Base-by-base conservation (phyloP, 2,329 filamentous ascomycete species). In the Trichoderma afroharzianum region DNA sequence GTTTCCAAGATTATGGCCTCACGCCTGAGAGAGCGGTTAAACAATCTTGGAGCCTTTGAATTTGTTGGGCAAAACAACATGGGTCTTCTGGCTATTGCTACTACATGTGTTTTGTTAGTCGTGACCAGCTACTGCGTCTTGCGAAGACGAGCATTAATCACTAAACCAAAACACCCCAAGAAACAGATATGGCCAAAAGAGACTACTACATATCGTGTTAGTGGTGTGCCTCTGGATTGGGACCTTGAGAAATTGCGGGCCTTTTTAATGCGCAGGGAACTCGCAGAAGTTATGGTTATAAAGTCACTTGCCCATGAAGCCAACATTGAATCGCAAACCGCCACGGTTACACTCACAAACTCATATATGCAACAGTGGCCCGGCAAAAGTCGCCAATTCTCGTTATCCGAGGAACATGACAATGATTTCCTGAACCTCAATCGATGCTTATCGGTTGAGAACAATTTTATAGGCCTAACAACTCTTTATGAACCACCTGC, bases 211-310 rank as follows among this genome's bases (percentile, higher is more conserved):
- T 68, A 30, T 14, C 50, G 66, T 14, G 33, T 70, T 33, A 39
- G 32, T 14, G 68, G 68, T 2, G 47, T 70, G 32, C 68, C 68
- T 21, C n/a, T 26, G 4, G 14, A 58, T 5, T 70, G 68, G 68
- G 26, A 58, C 6, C 11, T 0, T 26, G 24, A 64, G 12, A 15
- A 30, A n/a, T 18, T 70, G 9, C 1, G 18, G 3, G 14, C 24
- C 7, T 50, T 64, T 28, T 36, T 70, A 18, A 21, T 2, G 32
- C n/a, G 5, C n/a, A 36, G 33, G n/a, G n/a, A 72, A 50, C 36
- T 73, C 14, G 33, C 63, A 32, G 70, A 73, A 47, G 21, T 6
- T 3, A 15, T 73, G 3, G 32, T n/a, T 15, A 59, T 39, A 15
- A 6, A 36, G 3, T 64, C 72, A 4, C 6, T 39, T n/a, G 50